These are phyloP conservation scores for Tricholoma bakamatsutake DNA, from an alignment of 768 basidiomycete genomes.

Conservation along the genomic window DNA sequence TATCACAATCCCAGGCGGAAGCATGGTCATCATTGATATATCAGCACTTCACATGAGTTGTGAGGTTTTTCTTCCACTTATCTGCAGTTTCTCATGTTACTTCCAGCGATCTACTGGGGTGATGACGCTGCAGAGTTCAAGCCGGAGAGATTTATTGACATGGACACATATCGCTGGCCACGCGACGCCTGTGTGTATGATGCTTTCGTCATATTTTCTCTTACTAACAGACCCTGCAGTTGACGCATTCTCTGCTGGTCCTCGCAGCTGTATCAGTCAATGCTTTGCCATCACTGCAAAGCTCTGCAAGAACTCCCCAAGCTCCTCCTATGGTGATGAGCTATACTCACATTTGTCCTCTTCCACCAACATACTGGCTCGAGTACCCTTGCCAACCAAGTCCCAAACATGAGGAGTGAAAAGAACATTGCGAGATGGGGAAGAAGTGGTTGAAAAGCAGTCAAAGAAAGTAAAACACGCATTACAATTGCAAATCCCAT, in stretches of 20 bases:
- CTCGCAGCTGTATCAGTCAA: constrained; percentile 43
- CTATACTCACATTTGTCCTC: no score
- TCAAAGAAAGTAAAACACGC: no score
- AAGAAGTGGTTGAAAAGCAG: no score
- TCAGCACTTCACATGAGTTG: constrained; percentile 40
- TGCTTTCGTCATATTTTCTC: not conserved
- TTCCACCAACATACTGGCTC: no score
- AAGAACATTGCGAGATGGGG: no score
- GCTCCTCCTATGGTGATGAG: no score
- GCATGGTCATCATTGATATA: constrained; percentile 34
- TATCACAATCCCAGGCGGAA: constrained; percentile 34
- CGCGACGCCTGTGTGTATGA: constrained; percentile 39
- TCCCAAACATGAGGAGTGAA: no score
- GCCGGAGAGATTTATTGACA: constrained; percentile 47
- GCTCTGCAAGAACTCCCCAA: no score
- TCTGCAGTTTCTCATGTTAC: not conserved
- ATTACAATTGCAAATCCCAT: no score
- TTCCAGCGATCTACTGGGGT: constrained; percentile 44
- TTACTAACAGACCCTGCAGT: constrained; percentile 19
- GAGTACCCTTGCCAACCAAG: no score
- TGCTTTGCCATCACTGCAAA: constrained; percentile 40
- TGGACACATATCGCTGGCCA: constrained; percentile 43
- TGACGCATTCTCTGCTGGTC: constrained; percentile 39
- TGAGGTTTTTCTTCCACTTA: constrained; percentile 17
- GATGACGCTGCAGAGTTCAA: constrained; percentile 37